phyloP scores from a whole-genome alignment of 148 eudicot species.

The Amaranthus cruentus region DNA sequence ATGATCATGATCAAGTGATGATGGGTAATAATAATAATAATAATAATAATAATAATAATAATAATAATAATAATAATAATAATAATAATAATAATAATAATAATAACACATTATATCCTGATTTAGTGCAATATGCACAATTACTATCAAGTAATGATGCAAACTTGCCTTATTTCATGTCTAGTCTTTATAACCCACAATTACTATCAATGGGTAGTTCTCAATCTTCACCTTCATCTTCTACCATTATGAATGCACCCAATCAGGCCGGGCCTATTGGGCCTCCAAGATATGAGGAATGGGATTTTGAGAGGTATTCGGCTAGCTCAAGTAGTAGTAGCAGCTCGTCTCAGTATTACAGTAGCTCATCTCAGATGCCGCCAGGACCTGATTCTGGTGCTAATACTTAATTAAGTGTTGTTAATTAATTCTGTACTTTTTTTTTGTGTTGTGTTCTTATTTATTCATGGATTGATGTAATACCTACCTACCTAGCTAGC shows the following conservation, averaged over 20 bases:
- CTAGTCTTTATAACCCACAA: conserved; percentile 23
- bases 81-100: neutral
- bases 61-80: neutral
- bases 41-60: neutral
- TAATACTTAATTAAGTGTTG: neutral
- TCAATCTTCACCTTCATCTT: neutral
- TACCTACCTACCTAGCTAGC: too few relatives aligned
- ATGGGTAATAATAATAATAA: neutral
- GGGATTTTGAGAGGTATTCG: conserved; percentile 9
- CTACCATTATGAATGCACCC: neutral
- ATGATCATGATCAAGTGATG: neutral
- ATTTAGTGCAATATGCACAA: conserved; percentile 55
- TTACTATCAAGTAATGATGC: conserved; percentile 45
- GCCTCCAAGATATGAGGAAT: conserved; percentile 2
- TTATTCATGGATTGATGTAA: neutral
- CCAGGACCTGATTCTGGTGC: neutral
- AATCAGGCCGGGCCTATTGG: neutral
- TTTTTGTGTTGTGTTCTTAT: neutral
- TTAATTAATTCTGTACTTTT: neutral
- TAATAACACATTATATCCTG: conserved; percentile 17
- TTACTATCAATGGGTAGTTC: neutral
- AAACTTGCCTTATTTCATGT: conserved; percentile 34
- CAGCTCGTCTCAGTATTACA: neutral
- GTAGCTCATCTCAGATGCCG: conserved; percentile 1
- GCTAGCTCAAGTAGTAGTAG: neutral